Evolutionary conservation across 108 stramenopile species (phyloP), one percentile per base, ranked within the genome.

Genomic region (Stephanodiscus minutulus): DNA sequence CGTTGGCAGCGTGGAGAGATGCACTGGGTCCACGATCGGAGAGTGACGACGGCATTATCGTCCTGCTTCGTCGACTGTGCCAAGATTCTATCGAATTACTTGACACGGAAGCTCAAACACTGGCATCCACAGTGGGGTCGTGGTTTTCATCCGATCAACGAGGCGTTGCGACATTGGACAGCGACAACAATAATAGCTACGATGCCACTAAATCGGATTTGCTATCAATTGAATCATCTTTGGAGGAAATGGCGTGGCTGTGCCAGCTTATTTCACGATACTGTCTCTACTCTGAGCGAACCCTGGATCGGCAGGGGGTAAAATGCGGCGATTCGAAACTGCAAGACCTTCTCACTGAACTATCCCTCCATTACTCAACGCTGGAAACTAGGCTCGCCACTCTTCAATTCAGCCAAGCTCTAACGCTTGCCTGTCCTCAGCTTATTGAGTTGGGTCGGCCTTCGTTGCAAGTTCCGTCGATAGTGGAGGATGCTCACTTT

Each of bases 401-500:
- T 13, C 65, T 78, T 41, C 77, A 78, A 72, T 78, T 78, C 52
- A 66, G 63, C 35, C 70, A 78, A 78, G 77, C 77, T 2, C 66
- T 72, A 9, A 61, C 77, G 31, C 65, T 78, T 35, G 77, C 77
- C 17, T 66, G 70, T 24, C 77, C 77, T 43, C 77, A 78, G 67
- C 58, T 67, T 11, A 78, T 78, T 62, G 77, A 78, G 54, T 28
- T 81, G 28, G 79, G 79, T 31, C 57, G 74, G 37, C 68, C 68
- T 1, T 60, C 43, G 1, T 68, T 91, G 41, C 73, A 86, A 47
- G 90, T 91, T 28, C 91, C 93, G 11, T 83, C 81, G 22, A 80
- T 94, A 22, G 93, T 94, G 28, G 93, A 94, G 80, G 93, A 94
- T 83, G 90, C 90, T 13, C 86, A 89, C 56, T 94, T 87, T 66